Evolutionary conservation across 192 early-diverging fungal species (phyloP), one percentile per base, ranked within the genome.

Genomic region (Coemansia sp.): DNA sequence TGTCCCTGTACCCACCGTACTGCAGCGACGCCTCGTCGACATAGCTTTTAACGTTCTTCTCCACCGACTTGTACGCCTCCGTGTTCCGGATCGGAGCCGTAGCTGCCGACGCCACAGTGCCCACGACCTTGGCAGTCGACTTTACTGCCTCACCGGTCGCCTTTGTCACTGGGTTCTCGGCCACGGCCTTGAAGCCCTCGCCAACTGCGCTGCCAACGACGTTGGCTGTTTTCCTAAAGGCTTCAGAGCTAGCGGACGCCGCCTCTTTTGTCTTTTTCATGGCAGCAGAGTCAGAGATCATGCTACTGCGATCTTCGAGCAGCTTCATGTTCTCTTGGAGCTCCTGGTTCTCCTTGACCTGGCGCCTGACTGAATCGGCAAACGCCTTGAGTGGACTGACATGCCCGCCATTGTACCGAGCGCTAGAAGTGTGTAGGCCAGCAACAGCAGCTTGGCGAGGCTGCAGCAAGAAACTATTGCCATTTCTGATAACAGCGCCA

Each of bases 271-370:
- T 96, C 68, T 88, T 88, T 76, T 92, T 92, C 78, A 99, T 86
- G 34, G 94, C 87, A 40, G 96, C 96, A 33, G 90, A 92, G 65
- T 98, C 95, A 0, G 88, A 85, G 8, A 97, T 85, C 78, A 95
- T 91, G 46, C 87, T 90, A 33, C 89, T 85, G 71, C 91, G 91
- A 46, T 94, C 96, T 60, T 89, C 90, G 36, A 99, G 81, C 63
- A 90, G 91, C 89, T 98, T 95, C 65, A 98, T 90, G 78, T 94
- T 92, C 36, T 93, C 78, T 70, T 97, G 92, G 20, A 99, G 80
- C 70, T 98, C 96, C 81, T 94, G 88, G 84, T 95, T 98, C 84
- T 98, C 96, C 80, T 93, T 88, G 62, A 95, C 87, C 86, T 99
- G 97, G 50, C 93, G 90, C 76, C 92, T 93, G 55, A 98, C 76